A percentile compares a stretch with the other conserved stretches of the same genome.
Conservation (phyloP, 2,329 filamentous ascomycete species). For the Chrysosporium queenslandicum region DNA sequence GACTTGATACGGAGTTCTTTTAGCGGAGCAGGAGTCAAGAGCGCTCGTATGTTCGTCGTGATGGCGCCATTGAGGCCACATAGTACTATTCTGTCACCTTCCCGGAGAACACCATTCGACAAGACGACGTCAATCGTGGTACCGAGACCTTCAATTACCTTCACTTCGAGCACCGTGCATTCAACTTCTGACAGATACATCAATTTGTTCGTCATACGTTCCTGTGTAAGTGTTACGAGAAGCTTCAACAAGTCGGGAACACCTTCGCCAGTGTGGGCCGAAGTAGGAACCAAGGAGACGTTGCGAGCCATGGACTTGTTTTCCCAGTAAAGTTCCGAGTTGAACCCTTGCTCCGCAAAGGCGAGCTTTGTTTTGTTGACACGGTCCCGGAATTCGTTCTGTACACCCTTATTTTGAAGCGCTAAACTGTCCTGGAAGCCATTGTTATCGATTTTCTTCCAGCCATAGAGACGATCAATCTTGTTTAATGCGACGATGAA, state of each 20-base stretch:
- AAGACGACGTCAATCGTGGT: constrained; percentile 97
- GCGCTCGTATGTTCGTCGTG: constrained; percentile 84
- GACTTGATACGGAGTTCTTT: constrained; percentile 94
- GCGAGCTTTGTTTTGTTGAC: constrained; percentile 85
- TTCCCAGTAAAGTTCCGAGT: constrained; percentile 91
- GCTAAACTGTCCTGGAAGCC: constrained; percentile 88
- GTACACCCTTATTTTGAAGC: constrained; percentile 82
- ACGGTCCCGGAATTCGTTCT: constrained; percentile 87
- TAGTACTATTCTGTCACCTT: constrained; percentile 88
- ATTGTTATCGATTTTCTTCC: constrained; percentile 98
- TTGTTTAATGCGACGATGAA: constrained; percentile 99
- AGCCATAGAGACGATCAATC: constrained; percentile 97
- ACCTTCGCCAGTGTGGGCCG: constrained; percentile 96
- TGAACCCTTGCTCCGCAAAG: constrained; percentile 95
- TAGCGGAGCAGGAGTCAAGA: constrained; percentile 84
- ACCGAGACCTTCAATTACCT: constrained; percentile 96
- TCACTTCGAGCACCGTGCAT: constrained; percentile 95
- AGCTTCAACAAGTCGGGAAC: constrained; percentile 98
- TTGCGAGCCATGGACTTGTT: constrained; percentile 94
- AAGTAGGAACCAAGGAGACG: constrained; percentile 94
- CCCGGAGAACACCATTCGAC: constrained; percentile 86
- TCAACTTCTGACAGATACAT: constrained; percentile 99
- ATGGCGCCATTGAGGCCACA: constrained; percentile 97
- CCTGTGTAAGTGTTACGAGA: constrained; percentile 81
- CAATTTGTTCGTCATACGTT: constrained; percentile 90